Percentiles rank a stretch among this genome's conserved stretches.
Evolutionary conservation across 352 stramenopile species (phyloP).

Genomic region (Phytophthora tentaculata): DNA sequence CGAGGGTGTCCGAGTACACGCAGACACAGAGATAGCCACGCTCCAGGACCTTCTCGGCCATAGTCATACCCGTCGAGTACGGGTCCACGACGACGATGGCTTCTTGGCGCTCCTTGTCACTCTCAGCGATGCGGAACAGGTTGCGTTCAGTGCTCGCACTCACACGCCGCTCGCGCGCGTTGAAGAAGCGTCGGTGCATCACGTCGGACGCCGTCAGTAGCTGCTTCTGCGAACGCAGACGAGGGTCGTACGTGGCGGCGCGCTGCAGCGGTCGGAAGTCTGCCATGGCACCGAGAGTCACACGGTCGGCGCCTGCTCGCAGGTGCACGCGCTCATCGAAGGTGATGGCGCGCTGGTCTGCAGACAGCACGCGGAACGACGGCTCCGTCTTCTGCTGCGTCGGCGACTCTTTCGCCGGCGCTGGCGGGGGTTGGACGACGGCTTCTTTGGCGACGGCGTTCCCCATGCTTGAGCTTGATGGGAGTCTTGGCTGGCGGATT

Average conservation of each 20-base stretch:
- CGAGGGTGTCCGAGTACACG: constrained; percentile 81
- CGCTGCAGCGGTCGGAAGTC: constrained; percentile 78
- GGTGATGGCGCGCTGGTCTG: constrained; percentile 76
- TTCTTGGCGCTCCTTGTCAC: constrained; percentile 37
- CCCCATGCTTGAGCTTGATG: constrained; percentile 24
- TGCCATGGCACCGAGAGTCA: constrained; percentile 65
- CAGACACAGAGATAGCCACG: constrained; percentile 87
- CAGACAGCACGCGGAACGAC: constrained; percentile 70
- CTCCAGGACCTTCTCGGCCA: constrained; percentile 88
- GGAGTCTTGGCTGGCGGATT: constrained; percentile 20
- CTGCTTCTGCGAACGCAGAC: constrained; percentile 61
- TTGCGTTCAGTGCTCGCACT: constrained; percentile 38
- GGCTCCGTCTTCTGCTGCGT: constrained; percentile 8
- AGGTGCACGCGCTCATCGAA: constrained; percentile 87
- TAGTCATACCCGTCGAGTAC: constrained; percentile 94
- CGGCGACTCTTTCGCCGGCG: constrained; percentile 4
- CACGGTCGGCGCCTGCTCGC: constrained; percentile 34
- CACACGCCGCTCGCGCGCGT: constrained; percentile 70
- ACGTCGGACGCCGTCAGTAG: constrained; percentile 81
- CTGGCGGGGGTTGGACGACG: constrained; percentile 4
- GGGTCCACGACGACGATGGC: constrained; percentile 95
- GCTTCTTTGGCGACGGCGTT: constrained; percentile 41
- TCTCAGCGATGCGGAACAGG: constrained; percentile 71
- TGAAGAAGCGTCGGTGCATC: constrained; percentile 84
- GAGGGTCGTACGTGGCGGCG: constrained; percentile 81